Percentiles rank a stretch among this genome's conserved stretches.
Conservation (phyloP, 176 grass and related monocot species). For the Oryza meyeriana region DNA sequence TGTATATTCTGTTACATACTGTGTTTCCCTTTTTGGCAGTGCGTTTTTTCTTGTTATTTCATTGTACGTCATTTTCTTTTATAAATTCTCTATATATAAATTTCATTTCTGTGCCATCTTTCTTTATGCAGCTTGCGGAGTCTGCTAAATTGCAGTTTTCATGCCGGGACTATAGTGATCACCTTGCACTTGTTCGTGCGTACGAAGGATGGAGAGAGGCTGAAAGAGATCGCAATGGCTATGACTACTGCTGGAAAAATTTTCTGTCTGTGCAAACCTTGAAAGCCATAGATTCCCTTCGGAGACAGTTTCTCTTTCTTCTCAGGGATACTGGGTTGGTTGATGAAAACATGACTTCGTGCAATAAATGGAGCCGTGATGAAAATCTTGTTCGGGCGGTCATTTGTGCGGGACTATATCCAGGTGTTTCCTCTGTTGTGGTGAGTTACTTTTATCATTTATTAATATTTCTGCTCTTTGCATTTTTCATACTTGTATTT, state of each 20-base stretch:
- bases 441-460: constrained; percentile 46
- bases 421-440: constrained; percentile 96
- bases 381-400: constrained; percentile 82
- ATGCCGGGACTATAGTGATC: constrained; percentile 82
- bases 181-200: constrained; percentile 83
- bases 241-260: constrained; percentile 99
- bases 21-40: not conserved
- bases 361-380: constrained; percentile 92
- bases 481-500: not conserved
- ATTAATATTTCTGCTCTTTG: not conserved
- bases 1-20: not conserved
- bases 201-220: constrained; percentile 95
- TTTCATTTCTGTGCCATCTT: not conserved
- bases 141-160: constrained; percentile 94
- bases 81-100: not conserved
- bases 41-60: constrained; percentile 14
- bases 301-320: constrained; percentile 84
- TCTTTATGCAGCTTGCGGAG: constrained; percentile 76
- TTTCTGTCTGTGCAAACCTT: constrained; percentile 92
- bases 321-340: constrained; percentile 87
- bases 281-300: constrained; percentile 88
- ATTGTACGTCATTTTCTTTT: not conserved
- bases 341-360: constrained; percentile 61
- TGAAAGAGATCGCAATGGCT: constrained; percentile 89
- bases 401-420: constrained; percentile 96